phyloP scores from a whole-genome alignment of 331 rosid genomes.

The Cydonia oblonga region DNA sequence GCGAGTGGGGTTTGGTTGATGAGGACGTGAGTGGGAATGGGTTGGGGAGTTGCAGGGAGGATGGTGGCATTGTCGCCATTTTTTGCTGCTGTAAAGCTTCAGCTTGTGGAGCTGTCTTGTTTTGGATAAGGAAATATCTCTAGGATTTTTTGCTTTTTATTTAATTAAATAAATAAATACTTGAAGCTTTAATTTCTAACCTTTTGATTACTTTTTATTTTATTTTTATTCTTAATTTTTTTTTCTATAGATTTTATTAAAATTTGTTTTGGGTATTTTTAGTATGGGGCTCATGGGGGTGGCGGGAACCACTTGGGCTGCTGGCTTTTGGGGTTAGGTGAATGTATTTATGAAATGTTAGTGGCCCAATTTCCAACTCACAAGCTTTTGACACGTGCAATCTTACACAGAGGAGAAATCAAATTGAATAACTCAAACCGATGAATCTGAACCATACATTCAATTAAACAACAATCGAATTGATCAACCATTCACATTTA shows the following conservation, averaged over 20 bases:
- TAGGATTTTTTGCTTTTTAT: background rate
- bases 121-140: slow-evolving; percentile 6
- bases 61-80: slow-evolving; percentile 46
- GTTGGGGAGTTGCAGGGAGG: slow-evolving; percentile 34
- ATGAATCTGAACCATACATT: background rate
- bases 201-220: too few relatives aligned
- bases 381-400: too few relatives aligned
- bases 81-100: background rate
- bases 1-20: slow-evolving; percentile 15
- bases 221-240: too few relatives aligned
- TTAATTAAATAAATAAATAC: background rate
- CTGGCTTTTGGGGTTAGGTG: background rate
- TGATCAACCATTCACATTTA: background rate
- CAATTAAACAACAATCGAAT: background rate
- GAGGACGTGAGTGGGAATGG: slow-evolving; percentile 26
- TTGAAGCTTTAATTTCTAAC: too few relatives aligned
- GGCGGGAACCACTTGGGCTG: background rate
- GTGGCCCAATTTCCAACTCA: too few relatives aligned
- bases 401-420: too few relatives aligned
- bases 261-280: too few relatives aligned
- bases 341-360: background rate
- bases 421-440: too few relatives aligned
- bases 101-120: background rate
- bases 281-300: background rate
- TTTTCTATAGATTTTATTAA: too few relatives aligned